Base-by-base conservation (phyloP, 768 basidiomycete species). In the Mycena sanguinolenta region DNA sequence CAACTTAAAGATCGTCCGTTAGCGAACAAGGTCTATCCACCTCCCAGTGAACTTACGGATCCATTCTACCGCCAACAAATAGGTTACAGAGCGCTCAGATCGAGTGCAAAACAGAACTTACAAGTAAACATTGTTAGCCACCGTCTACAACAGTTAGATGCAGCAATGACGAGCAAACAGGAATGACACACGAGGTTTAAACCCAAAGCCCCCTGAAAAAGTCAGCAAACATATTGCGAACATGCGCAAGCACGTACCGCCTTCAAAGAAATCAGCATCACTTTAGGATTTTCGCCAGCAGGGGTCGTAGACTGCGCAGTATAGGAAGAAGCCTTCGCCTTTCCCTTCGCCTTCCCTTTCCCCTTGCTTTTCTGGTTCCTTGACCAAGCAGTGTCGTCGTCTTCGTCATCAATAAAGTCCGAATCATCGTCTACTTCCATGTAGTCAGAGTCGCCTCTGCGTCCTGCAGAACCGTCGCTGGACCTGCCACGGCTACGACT, bases 261-360 rank as follows among this genome's bases (percentile, higher is more conserved):
- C 81, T 95, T 96, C 74, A 96, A 83, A 8, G 95, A 96, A 63
- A 97, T 91, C 61, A 97, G 83, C 92, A 97, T 91, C 38, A 97
- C 91, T 69, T 85, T 87, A 5, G 95, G 93, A 76, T 91, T 94
- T 32, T 76, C 79, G 14, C 79, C 81, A 27, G 71, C 38, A 58
- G 76, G 77, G 39, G 74, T 63, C 62, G 58, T 62, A 27, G 49
- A 9, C 28, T 46, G 52, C n/a, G 67, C 14, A 1, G 67, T 55
- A 30, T 66, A 70, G 14, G 72, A 65, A 28, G 52, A 52, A 16
- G 65, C 59, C 32, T 65, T 57, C 9, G 30, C 30, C 53, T 67
- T 67, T 30, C 25, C 39, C 44, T 85, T 83, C 16, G 75, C 77
- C 74, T 88, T 83, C 17, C 73, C 79, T 77, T 86, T 84, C 39